Conservation (phyloP, 768 basidiomycete species). For the Paxillus ammoniavirescens region DNA sequence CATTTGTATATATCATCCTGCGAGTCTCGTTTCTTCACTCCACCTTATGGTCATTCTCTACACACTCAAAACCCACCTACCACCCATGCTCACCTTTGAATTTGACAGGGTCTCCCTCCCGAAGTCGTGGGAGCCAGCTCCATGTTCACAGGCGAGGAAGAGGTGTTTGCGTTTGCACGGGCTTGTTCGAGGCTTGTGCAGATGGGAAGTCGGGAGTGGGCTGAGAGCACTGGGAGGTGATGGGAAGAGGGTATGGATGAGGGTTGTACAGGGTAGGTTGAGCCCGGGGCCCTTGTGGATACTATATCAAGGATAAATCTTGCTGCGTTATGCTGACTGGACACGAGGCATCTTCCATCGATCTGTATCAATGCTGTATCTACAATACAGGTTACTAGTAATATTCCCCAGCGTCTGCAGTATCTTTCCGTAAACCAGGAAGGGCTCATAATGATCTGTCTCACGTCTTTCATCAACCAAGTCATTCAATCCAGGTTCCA, state of each 20-base stretch:
- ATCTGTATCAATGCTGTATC: not conserved
- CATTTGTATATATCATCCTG: not conserved
- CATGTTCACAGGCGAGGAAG: constrained; percentile 96
- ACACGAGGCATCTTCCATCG: not conserved
- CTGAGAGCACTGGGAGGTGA: constrained; percentile 40
- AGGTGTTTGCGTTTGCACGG: constrained; percentile 94
- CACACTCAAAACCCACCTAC: not conserved
- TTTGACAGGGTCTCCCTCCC: constrained; percentile 66
- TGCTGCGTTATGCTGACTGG: not conserved
- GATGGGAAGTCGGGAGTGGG: constrained; percentile 92
- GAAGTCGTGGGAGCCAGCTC: constrained; percentile 79
- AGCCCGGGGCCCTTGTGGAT: too few species aligned
- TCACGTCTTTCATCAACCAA: too few species aligned
- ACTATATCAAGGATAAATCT: too few species aligned
- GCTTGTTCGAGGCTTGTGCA: constrained; percentile 85
- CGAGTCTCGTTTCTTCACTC: not conserved
- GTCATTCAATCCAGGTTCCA: constrained; percentile 10
- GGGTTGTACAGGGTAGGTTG: too few species aligned
- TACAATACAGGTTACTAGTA: not conserved
- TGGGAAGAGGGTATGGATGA: not conserved
- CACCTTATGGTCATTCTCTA: too few species aligned
- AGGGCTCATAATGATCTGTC: too few species aligned
- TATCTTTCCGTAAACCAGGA: too few species aligned
- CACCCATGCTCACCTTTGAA: not conserved
- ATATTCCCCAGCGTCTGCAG: too few species aligned